Base-by-base conservation (phyloP, 2,329 filamentous ascomycete species). In the Ceratocystis colombiana region DNA sequence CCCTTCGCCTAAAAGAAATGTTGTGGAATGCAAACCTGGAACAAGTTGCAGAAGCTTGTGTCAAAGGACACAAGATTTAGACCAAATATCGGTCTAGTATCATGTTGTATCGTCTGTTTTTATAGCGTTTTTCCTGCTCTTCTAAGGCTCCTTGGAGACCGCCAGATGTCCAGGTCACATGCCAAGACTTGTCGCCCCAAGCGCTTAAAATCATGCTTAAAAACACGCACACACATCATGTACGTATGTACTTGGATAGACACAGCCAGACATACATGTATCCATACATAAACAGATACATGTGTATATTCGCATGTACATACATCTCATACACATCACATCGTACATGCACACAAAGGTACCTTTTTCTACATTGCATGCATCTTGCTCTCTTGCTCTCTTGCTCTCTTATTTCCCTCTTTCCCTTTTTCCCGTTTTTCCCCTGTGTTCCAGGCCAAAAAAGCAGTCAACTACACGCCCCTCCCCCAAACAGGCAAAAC, bases 121-220 rank as follows among this genome's bases (percentile, higher is more conserved):
- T 57, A 28, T 30, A 57, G 12, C 53, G 25, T 30, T 57, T 57
- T 12, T 22, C 15, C 33, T 37, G 3, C 8, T 10, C 33, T 37
- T 37, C 33, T 12, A 37, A 6, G 8, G 22, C 15, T 33, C 53
- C 22, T 12, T 22, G 8, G 20, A 57, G 53, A 57, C 53, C 53
- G 53, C 53, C 25, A 57, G 20, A 57, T 57, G 53, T 57, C 53
- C 53, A 57, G 20, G 22, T 57, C 53, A 57, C 53, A 70, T 74
- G 76, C 76, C 76, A 78, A 78, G 76, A 70, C 71, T 64, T 73
- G 74, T 77, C 75, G 75, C 76, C 76, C 74, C 74, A 74, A 77
- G 78, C 76, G 77, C 76, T 78, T 78, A 78, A 78, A 78, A 77
- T 77, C 76, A 78, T 78, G 77, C 77, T 78, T 78, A 78, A 78